Evolutionary conservation across 2,329 filamentous ascomycete genomes (phyloP).

Genomic region (Harringtonia lauricola): DNA sequence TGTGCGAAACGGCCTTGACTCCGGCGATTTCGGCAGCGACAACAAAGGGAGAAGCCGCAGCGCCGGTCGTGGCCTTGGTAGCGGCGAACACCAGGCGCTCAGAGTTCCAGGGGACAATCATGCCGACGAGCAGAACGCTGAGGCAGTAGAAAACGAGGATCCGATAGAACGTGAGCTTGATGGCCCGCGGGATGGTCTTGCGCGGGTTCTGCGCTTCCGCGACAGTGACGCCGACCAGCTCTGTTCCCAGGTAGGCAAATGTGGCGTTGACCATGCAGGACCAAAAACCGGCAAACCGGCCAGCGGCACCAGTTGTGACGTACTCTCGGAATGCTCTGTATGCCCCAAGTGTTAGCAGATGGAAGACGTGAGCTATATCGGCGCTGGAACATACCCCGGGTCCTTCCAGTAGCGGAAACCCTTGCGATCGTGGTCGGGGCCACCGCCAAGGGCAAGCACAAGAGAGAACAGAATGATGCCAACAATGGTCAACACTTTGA

Average conservation of each 20-base stretch:
- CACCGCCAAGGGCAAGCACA: constrained; percentile 44
- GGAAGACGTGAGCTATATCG: too few relatives aligned
- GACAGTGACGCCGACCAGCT: constrained; percentile 57
- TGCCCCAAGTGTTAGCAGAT: too few relatives aligned
- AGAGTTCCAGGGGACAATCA: constrained; percentile 52
- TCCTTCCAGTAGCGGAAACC: constrained; percentile 32
- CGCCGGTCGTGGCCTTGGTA: constrained; percentile 26
- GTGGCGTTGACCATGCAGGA: constrained; percentile 22
- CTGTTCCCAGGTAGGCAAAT: constrained; percentile 34
- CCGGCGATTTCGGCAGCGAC: constrained; percentile 19
- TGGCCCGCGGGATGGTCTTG: constrained; percentile 53
- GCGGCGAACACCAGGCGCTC: constrained; percentile 18
- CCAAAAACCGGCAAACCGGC: constrained; percentile 6
- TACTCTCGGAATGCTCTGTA: background rate
- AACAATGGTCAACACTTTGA: constrained; percentile 36
- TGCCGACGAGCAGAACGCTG: constrained; percentile 53
- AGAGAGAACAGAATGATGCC: constrained; percentile 45
- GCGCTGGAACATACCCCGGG: constrained; percentile 19
- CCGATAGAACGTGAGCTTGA: constrained; percentile 57
- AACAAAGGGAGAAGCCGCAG: constrained; percentile 48
- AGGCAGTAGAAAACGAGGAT: constrained; percentile 59
- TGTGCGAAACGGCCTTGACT: constrained; percentile 38
- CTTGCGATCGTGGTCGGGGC: constrained; percentile 31
- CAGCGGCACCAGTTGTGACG: constrained; percentile 23
- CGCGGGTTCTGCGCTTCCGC: constrained; percentile 57